A percentile compares a stretch with the other conserved stretches of the same genome.
Conservation (phyloP, 306 rosid genomes). For the Fragaria iinumae region DNA sequence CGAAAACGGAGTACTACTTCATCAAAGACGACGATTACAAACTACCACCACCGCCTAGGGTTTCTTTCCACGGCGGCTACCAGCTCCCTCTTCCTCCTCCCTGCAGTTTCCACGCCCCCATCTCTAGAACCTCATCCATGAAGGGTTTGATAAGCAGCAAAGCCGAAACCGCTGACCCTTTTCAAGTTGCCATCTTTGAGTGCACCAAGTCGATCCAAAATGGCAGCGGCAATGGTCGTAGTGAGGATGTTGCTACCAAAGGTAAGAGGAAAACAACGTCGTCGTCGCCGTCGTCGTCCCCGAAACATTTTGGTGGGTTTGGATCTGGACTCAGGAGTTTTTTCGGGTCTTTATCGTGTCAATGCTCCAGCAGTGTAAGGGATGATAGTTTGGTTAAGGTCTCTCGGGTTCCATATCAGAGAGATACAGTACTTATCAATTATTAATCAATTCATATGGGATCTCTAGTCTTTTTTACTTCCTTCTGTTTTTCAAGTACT, state of each 20-base stretch:
- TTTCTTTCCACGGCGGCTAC: constrained; percentile 24
- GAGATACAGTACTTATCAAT: not conserved
- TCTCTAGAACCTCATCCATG: constrained; percentile 42
- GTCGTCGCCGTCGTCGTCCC: not conserved
- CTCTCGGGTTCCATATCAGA: constrained; percentile 30
- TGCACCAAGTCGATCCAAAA: constrained; percentile 48
- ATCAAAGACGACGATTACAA: constrained; percentile 24
- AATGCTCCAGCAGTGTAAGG: constrained; percentile 35
- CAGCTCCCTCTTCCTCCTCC: constrained; percentile 88
- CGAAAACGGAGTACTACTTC: constrained; percentile 17
- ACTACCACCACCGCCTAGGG: constrained; percentile 60
- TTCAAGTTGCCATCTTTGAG: constrained; percentile 62
- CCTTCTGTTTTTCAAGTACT: not conserved
- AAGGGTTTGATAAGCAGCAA: constrained; percentile 30
- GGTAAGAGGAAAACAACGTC: constrained; percentile 20
- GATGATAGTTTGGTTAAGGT: constrained; percentile 48
- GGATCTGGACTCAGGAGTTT: constrained; percentile 34
- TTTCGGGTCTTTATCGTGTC: constrained; percentile 44
- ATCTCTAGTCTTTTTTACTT: not conserved
- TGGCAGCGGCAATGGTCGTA: not conserved
- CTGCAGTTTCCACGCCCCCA: constrained; percentile 42
- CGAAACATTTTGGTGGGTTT: not conserved
- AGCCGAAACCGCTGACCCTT: constrained; percentile 54
- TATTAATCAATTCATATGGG: not conserved
- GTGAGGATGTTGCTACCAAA: not conserved